Evolutionary conservation across 495 filamentous ascomycete species (phyloP).

Genomic region (Tuber indicum): DNA sequence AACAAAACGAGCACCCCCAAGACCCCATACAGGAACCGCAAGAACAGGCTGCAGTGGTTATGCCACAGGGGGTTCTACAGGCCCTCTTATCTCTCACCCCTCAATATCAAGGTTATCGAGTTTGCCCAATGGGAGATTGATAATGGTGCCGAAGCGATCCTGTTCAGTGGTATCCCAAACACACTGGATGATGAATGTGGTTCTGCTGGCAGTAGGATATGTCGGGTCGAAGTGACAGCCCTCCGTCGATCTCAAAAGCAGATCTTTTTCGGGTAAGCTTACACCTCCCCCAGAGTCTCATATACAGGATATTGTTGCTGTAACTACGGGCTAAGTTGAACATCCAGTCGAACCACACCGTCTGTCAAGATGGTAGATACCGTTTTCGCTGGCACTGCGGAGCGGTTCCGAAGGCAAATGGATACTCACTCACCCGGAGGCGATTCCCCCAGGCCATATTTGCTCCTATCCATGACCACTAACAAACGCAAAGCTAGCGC

Average conservation of each 20-base stretch:
- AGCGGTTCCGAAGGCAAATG: background rate
- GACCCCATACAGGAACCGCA: background rate
- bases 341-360: background rate
- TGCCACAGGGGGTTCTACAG: background rate
- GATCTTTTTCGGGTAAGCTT: background rate
- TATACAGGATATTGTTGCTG: background rate
- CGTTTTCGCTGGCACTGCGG: background rate
- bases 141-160: slow-evolving; percentile 3
- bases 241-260: background rate
- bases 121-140: background rate
- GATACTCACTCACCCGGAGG: background rate
- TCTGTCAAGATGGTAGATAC: background rate
- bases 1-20: background rate
- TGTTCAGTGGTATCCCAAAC: background rate
- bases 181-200: background rate
- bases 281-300: background rate
- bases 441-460: background rate
- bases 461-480: background rate
- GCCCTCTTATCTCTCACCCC: background rate
- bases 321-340: background rate
- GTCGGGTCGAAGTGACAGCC: background rate
- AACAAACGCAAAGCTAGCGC: background rate
- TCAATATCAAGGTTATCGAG: background rate
- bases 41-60: background rate
- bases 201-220: background rate